Conservation (phyloP, 805 yeast species). For the Saccharomycopsis oosterbeekiorum region DNA sequence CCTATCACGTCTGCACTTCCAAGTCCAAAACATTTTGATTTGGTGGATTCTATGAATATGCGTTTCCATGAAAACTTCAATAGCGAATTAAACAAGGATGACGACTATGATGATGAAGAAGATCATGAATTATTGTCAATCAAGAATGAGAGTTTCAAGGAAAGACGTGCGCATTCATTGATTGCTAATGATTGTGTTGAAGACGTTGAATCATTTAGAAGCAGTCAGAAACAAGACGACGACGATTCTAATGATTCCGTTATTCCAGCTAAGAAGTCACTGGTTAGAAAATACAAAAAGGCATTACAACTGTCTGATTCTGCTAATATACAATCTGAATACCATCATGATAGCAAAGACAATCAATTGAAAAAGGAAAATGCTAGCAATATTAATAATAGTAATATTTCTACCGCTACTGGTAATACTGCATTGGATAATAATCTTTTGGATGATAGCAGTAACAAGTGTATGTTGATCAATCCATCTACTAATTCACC, state of each 20-base stretch:
- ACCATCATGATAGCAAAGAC: constrained; percentile 6
- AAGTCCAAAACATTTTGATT: constrained; percentile 4
- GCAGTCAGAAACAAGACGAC: background rate
- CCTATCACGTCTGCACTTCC: constrained; percentile 9
- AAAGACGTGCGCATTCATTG: background rate
- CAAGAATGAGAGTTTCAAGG: background rate
- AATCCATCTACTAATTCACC: constrained; percentile 53
- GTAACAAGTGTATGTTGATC: constrained; percentile 44
- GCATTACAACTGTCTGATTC: background rate
- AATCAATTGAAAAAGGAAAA: background rate
- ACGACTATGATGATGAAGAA: background rate
- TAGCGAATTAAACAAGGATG: background rate
- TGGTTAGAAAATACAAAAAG: background rate
- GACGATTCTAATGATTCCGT: background rate
- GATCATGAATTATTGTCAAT: background rate
- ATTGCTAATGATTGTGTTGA: background rate
- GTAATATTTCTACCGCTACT: background rate
- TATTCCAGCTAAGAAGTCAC: background rate
- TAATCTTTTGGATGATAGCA: constrained; percentile 24
- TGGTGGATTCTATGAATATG: background rate
- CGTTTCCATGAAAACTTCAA: background rate
- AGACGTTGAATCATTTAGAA: background rate
- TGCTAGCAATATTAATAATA: background rate
- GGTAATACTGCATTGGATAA: background rate
- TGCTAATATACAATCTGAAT: background rate